Conservation (phyloP, 768 basidiomycete species). For the Xerocomus spinulosus region DNA sequence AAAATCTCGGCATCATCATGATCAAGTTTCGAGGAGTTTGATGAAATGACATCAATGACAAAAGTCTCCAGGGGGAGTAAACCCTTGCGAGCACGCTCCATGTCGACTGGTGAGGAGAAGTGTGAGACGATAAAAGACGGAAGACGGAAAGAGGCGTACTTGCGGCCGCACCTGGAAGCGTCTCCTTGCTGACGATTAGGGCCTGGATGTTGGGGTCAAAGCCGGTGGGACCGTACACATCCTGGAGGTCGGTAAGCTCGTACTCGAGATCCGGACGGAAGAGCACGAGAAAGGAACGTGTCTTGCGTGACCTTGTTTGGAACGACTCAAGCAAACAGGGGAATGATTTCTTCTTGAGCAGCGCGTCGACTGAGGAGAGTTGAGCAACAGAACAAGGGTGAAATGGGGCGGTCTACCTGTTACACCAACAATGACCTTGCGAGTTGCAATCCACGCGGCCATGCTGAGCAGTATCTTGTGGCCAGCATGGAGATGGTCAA, state of each 20-base stretch:
- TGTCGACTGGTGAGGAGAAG: constrained; percentile 48
- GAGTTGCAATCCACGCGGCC: constrained; percentile 73
- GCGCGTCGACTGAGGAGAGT: constrained; percentile 51
- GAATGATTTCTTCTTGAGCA: constrained; percentile 70
- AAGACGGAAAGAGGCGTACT: constrained; percentile 41
- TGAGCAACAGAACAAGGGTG: constrained; percentile 8
- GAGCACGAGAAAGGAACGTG: constrained; percentile 64
- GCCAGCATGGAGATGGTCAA: constrained; percentile 95
- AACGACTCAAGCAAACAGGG: constrained; percentile 64
- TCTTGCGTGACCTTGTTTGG: constrained; percentile 46
- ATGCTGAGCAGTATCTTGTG: constrained; percentile 96
- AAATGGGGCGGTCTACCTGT: constrained; percentile 51
- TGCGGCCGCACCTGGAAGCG: constrained; percentile 64
- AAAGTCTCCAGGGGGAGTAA: constrained; percentile 63
- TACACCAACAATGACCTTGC: constrained; percentile 86
- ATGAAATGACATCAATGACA: constrained; percentile 87
- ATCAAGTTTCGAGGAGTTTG: constrained; percentile 53
- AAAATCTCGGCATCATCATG: constrained; percentile 64
- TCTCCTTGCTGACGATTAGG: constrained; percentile 89
- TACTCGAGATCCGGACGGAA: constrained; percentile 64
- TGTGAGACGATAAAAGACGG: background rate
- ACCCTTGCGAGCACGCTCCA: constrained; percentile 47
- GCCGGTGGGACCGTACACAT: constrained; percentile 90
- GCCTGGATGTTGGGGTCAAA: constrained; percentile 87
- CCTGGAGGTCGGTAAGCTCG: constrained; percentile 69